These are phyloP conservation scores for Phaeodactylum tricornutum DNA, from an alignment of 108 stramenopile species.

Conservation along the genomic window DNA sequence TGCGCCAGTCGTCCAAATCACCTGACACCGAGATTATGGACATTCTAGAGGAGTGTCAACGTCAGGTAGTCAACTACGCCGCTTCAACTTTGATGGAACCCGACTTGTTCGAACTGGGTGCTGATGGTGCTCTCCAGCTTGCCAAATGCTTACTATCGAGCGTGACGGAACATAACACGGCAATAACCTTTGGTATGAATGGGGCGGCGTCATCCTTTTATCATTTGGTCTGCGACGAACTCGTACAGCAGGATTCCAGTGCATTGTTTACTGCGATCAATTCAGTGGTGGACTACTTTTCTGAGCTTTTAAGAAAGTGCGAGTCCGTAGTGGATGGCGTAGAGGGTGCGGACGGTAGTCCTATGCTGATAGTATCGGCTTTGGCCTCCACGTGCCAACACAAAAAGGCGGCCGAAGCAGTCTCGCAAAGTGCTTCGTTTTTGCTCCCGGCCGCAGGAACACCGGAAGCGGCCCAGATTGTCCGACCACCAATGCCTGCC, in stretches of 20 bases:
- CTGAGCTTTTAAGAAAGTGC: constrained; percentile 29
- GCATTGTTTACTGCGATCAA: constrained; percentile 35
- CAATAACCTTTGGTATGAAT: constrained; percentile 55
- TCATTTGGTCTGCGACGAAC: constrained; percentile 59
- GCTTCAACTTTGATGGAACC: constrained; percentile 66
- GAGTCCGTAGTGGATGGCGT: constrained; percentile 27
- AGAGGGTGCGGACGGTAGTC: constrained; percentile 20
- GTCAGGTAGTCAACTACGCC: constrained; percentile 66
- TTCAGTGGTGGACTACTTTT: constrained; percentile 19
- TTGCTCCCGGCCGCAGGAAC: constrained; percentile 45
- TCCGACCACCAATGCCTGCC: constrained; percentile 32
- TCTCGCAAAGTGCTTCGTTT: constrained; percentile 38
- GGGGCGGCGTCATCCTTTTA: constrained; percentile 58
- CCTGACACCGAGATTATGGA: constrained; percentile 28
- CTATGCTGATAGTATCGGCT: constrained; percentile 42
- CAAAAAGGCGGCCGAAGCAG: constrained; percentile 52
- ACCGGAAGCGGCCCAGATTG: constrained; percentile 33
- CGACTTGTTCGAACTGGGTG: constrained; percentile 57
- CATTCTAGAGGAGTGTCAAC: constrained; percentile 50
- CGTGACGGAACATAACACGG: constrained; percentile 26
- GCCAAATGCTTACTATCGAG: constrained; percentile 34
- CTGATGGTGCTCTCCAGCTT: constrained; percentile 38
- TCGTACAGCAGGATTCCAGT: constrained; percentile 44
- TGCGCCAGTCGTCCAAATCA: constrained; percentile 6
- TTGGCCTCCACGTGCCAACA: constrained; percentile 50